These are phyloP conservation scores for Ambrosia trifida DNA, from an alignment of 129 eudicot genomes.

Conservation along the genomic window DNA sequence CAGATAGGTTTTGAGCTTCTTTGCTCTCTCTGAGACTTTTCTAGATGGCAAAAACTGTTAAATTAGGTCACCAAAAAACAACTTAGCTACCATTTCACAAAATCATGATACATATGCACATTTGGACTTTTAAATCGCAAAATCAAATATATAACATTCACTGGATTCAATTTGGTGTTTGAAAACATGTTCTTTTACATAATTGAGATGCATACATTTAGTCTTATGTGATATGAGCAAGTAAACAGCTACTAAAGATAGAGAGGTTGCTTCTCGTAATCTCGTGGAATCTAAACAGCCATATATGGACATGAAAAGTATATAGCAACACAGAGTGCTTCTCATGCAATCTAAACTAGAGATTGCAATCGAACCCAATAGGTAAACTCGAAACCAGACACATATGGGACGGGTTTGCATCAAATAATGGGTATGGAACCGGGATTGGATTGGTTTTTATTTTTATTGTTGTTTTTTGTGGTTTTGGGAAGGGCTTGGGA, in stretches of 20 bases:
- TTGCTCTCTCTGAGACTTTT: constrained; percentile 76
- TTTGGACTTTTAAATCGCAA: neutral
- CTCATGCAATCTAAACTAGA: too few relatives aligned
- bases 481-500: too few relatives aligned
- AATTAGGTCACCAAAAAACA: constrained; percentile 21
- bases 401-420: too few relatives aligned
- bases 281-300: too few relatives aligned
- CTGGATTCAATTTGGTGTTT: neutral
- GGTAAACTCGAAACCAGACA: too few relatives aligned
- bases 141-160: constrained; percentile 1
- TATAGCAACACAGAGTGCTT: too few relatives aligned
- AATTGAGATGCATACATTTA: neutral
- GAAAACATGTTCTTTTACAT: neutral
- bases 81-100: neutral
- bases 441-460: too few relatives aligned
- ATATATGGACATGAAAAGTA: too few relatives aligned
- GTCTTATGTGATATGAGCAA: neutral
- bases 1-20: constrained; percentile 44
- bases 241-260: neutral
- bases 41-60: constrained; percentile 79
- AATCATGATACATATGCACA: neutral
- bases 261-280: too few relatives aligned
- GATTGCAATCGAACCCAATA: too few relatives aligned
- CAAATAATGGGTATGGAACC: too few relatives aligned
- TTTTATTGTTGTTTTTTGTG: too few relatives aligned